phyloP scores from a whole-genome alignment of 441 rosid species.

The Populus hybrid region DNA sequence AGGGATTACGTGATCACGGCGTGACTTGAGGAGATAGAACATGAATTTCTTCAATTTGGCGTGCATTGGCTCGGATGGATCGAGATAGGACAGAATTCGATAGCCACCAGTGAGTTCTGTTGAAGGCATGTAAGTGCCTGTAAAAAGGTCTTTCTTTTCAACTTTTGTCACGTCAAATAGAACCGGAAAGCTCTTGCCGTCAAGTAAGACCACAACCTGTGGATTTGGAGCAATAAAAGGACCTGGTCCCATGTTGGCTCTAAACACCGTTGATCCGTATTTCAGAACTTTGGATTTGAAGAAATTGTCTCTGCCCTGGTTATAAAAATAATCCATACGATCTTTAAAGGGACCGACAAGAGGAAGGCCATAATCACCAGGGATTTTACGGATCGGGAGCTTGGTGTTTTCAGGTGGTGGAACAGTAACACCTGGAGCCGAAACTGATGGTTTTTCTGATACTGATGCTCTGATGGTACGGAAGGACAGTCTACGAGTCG shows the following conservation, averaged over 20 bases:
- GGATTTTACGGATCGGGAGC: slow-evolving; percentile 60
- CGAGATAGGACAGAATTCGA: slow-evolving; percentile 65
- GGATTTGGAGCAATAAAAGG: slow-evolving; percentile 58
- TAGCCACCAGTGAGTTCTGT: slow-evolving; percentile 75
- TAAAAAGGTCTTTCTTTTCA: slow-evolving; percentile 69
- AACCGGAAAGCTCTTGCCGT: slow-evolving; percentile 77
- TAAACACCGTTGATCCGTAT: slow-evolving; percentile 61
- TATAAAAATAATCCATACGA: slow-evolving; percentile 67
- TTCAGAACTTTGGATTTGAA: slow-evolving; percentile 60
- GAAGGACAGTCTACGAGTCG: slow-evolving; percentile 7
- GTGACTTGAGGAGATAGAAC: slow-evolving; percentile 48
- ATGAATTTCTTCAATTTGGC: slow-evolving; percentile 58
- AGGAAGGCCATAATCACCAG: slow-evolving; percentile 72
- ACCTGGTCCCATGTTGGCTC: slow-evolving; percentile 80
- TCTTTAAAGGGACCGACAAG: slow-evolving; percentile 64
- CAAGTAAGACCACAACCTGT: slow-evolving; percentile 63
- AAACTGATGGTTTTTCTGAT: slow-evolving; percentile 35
- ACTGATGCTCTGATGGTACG: slow-evolving; percentile 43
- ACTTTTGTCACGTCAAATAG: slow-evolving; percentile 72
- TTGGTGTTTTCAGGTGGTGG: slow-evolving; percentile 22
- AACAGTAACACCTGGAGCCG: slow-evolving; percentile 11
- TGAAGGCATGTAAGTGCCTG: slow-evolving; percentile 88
- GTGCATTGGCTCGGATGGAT: slow-evolving; percentile 73
- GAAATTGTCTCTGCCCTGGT: slow-evolving; percentile 61
- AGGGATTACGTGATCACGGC: slow-evolving; percentile 64